Base-by-base conservation (phyloP, 1,139 yeast genomes). In the Debaryomycetaceae sp. region DNA sequence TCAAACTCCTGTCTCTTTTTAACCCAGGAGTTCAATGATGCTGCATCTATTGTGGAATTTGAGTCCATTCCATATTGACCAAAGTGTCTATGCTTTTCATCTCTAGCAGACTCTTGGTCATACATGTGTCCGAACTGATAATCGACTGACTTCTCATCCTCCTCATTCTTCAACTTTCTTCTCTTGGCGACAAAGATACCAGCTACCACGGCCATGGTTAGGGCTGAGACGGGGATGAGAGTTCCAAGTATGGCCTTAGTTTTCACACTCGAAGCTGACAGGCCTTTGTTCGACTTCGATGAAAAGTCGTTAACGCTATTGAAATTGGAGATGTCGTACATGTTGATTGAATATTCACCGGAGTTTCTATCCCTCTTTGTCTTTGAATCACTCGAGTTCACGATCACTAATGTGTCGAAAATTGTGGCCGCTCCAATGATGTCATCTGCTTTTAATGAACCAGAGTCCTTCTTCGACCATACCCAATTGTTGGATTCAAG, bases 1-100 rank as follows among this genome's bases (percentile, higher is more conserved):
- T 78, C 81, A 51, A 67, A 78, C 45, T 74, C 73, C 47, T 73
- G 75, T 50, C 83, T 62, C 54, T 79, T 79, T 36, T 70, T 66
- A 37, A 70, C 72, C 83, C 83, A 79, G 8, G 81, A 76, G 46
- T 71, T 73, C 23, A 80, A 74, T 5, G 70, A 65, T 17, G 63
- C 60, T 1, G 54, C 66, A 41, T 62, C 69, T 34, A 66, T 50
- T 0, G 72, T 66, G 1, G 81, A 76, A 38, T 62, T 57, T 11
- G 76, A 67, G 52, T 79, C 83, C 47, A 66, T 69, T 38, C 34
- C 31, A 58, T 62, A 30, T 22, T 4, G 5, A 6, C 13, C n/a
- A 11, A n/a, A 17, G 37, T 24, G 20, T 38, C 38, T 24, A 27
- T 36, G 9, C 34, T 36, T 17, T 38, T 36, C 36, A 9, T 27